Evolutionary conservation across 2,329 filamentous ascomycete species (phyloP), one percentile per base, ranked within the genome.

Genomic region (Xenosphaeropsis pyriputrescens): DNA sequence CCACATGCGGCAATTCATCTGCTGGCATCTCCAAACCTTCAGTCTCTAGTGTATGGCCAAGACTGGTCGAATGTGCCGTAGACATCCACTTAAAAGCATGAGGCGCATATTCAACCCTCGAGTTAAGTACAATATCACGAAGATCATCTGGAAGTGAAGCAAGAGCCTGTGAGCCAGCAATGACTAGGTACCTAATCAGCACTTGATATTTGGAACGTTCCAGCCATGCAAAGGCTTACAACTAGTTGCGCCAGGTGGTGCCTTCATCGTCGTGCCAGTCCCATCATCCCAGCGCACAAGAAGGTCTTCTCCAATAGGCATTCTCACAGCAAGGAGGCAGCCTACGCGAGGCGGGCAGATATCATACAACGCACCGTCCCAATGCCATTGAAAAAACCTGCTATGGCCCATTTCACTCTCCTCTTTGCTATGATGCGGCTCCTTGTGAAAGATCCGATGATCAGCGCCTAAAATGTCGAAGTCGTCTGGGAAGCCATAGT

Each of bases 391-490:
- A 39, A 57, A 57, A 39, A 59, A 59, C 2, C 56, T 45, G 26
- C 49, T 53, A 26, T 51, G 48, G 4, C 56, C 57, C 4, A 48
- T 46, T 34, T 55, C 55, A 2, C 55, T 47, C 18, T 60, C 56
- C 22, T 47, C 52, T 4, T 43, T 45, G 4, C 55, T 45, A 13
- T 58, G 53, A 34, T 60, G 57, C 6, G 57, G 57, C n/a, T 56
- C 55, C 14, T 57, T 45, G 39, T 61, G 57, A 42, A 58, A 59
- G 17, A 55, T 48, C n/a, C 44, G 44, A 38, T 57, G 57, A 38
- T 58, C 50, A 32, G 58, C 55, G 5, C 57, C 57, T 40, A 59
- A 57, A 34, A 60, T 47, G 41, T 59, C 54, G 40, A 60, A 59
- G 2, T 52, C 57, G 1, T 54, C 50, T 1, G 57, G 57, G 33